Evolutionary conservation across 768 basidiomycete genomes (phyloP), one percentile per base, ranked within the genome.

Genomic region (Auricularia auricula-judae): DNA sequence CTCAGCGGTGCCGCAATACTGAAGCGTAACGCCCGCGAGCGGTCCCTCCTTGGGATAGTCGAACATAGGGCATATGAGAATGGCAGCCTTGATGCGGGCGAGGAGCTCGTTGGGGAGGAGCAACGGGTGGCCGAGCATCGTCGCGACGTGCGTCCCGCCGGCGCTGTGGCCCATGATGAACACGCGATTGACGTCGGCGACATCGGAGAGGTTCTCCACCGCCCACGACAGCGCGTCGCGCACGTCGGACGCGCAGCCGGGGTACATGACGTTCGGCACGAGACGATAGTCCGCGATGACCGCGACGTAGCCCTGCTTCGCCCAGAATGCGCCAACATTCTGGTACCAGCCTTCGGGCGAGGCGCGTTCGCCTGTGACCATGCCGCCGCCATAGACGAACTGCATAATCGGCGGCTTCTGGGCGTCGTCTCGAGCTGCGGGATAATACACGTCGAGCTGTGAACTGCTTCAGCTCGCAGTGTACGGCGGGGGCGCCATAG

Each of bases 111-210:
- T 33, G 7, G 74, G 68, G 44, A 78, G 68, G 18, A 83, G 72
- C 43, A 71, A 73, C 0, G 74, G 75, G 62, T 80, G 68, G 51
- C 81, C 68, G 3, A 82, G 70, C 62, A 82, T 66, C 18, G 84
- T 79, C 3, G 80, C 72, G 53, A 79, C 68, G 69, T 84, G 81
- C 34, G 76, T 73, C 1, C 81, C 82, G 1, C 87, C 87, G 0
- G 84, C 86, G 1, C 86, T 87, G 72, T 88, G 86, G 0, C 80
- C 84, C 72, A 83, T 74, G 47, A 87, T 58, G 67, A 81, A 80
- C 51, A 86, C 70, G 10, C 69, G 70, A 5, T 77, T 71, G 4
- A 75, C 68, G 68, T 84, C 81, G 0, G 81, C 65, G 11, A 62
- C 65, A 35, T 61, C 59, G 2, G 33, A n/a, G 59, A 61, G 59